phyloP scores from a whole-genome alignment of 495 filamentous ascomycete genomes.

The Talaromyces liani region DNA sequence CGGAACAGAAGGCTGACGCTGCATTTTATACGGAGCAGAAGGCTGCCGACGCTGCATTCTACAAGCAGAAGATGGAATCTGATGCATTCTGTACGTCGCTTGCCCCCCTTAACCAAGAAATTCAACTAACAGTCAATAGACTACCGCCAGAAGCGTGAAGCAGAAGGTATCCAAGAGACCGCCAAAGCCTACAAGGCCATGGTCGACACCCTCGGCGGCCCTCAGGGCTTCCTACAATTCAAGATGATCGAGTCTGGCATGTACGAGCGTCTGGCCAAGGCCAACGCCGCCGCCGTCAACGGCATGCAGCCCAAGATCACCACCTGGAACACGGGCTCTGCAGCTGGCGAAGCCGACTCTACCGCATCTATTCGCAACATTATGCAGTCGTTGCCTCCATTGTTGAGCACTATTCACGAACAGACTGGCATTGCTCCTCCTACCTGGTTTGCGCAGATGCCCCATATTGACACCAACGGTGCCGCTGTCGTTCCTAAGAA shows the following conservation, averaged over 20 bases:
- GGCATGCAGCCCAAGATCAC: conserved; percentile 83
- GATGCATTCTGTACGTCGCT: conserved; percentile 40
- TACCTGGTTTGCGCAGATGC: conserved; percentile 55
- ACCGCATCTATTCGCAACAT: conserved; percentile 47
- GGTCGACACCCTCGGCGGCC: conserved; percentile 64
- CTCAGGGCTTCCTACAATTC: conserved; percentile 65
- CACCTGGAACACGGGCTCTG: conserved; percentile 65
- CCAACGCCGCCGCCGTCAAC: conserved; percentile 56
- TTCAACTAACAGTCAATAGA: conserved; percentile 35
- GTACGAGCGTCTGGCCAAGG: conserved; percentile 31
- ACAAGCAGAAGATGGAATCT: conserved; percentile 46
- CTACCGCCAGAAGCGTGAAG: conserved; percentile 58
- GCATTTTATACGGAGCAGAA: conserved; percentile 35
- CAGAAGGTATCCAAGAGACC: conserved; percentile 66
- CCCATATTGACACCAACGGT: conserved; percentile 9
- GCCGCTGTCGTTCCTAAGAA: conserved; percentile 3
- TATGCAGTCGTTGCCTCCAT: conserved; percentile 71
- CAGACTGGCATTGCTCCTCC: conserved; percentile 74
- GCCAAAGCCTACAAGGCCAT: conserved; percentile 67
- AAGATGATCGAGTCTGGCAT: conserved; percentile 44
- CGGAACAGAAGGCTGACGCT: conserved; percentile 68
- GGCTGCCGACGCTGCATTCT: conserved; percentile 52
- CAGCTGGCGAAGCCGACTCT: conserved; percentile 27
- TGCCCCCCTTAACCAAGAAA: conserved; percentile 14
- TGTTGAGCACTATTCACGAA: conserved; percentile 75